Conservation (phyloP, 441 rosid species). For the Gossypium gossypioides region DNA sequence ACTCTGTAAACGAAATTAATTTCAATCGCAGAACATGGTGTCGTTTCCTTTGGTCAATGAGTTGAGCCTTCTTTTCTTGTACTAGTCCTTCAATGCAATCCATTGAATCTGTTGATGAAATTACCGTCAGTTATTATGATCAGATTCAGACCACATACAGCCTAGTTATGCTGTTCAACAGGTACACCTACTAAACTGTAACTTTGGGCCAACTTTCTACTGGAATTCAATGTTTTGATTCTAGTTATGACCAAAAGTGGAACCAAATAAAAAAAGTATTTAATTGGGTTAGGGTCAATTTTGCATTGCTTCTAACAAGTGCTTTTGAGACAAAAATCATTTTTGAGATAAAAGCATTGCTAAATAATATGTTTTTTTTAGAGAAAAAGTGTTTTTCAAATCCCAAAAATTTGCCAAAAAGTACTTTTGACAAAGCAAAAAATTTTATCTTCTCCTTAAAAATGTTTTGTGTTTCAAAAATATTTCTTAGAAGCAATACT, state of each 20-base stretch:
- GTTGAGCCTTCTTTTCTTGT: background rate
- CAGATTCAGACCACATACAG: background rate
- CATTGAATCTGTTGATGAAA: background rate
- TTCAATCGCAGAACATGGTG: constrained; percentile 7
- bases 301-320: too few species aligned
- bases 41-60: background rate
- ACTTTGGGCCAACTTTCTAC: background rate
- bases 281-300: too few species aligned
- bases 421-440: too few species aligned
- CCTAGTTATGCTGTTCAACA: background rate
- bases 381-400: too few species aligned
- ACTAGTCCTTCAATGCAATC: background rate
- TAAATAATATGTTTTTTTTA: too few species aligned
- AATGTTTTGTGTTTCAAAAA: too few species aligned
- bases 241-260: background rate
- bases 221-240: background rate
- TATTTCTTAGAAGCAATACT: too few species aligned
- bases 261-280: background rate
- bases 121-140: background rate
- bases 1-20: background rate
- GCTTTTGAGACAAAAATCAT: too few species aligned
- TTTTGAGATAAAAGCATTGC: too few species aligned
- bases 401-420: too few species aligned
- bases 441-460: too few species aligned
- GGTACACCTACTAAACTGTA: background rate